Conservation (phyloP, 2,329 filamentous ascomycete species). For the Corinectria fuckeliana region DNA sequence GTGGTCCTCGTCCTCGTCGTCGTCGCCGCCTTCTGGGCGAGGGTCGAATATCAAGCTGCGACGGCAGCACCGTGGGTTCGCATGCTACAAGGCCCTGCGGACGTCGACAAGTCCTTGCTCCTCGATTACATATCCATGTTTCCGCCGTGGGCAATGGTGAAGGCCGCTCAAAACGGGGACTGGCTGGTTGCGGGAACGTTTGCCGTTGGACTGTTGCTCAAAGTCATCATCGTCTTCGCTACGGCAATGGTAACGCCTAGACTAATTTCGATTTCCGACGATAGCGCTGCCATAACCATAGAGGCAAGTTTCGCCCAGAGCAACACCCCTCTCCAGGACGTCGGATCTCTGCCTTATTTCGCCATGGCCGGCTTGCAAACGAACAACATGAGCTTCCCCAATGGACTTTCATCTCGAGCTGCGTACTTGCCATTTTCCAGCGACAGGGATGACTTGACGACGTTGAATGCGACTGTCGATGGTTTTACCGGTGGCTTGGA, state of each 20-base stretch:
- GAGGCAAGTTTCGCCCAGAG: slow-evolving; percentile 40
- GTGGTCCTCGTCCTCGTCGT: slow-evolving; percentile 43
- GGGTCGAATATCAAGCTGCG: slow-evolving; percentile 49
- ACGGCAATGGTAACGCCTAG: slow-evolving; percentile 46
- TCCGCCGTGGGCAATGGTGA: slow-evolving; percentile 37
- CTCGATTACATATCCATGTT: slow-evolving; percentile 46
- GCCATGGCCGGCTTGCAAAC: slow-evolving; percentile 43
- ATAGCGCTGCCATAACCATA: slow-evolving; percentile 35
- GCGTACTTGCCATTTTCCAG: slow-evolving; percentile 45
- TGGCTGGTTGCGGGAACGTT: slow-evolving; percentile 41
- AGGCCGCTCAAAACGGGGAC: slow-evolving; percentile 43
- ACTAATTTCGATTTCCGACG: slow-evolving; percentile 34
- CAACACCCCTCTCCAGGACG: slow-evolving; percentile 29
- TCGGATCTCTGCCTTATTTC: slow-evolving; percentile 41
- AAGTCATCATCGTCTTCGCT: slow-evolving; percentile 44
- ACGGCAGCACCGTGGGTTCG: slow-evolving; percentile 47
- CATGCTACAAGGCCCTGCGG: slow-evolving; percentile 39
- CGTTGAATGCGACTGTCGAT: slow-evolving; percentile 42
- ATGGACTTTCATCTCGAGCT: slow-evolving; percentile 42
- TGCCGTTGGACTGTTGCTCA: slow-evolving; percentile 40
- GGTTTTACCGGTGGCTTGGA: slow-evolving; percentile 43
- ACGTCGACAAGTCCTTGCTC: slow-evolving; percentile 43
- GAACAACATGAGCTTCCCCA: slow-evolving; percentile 39
- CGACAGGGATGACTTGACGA: slow-evolving; percentile 30
- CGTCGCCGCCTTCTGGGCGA: slow-evolving; percentile 43